Percentiles rank a stretch among this genome's conserved stretches.
Evolutionary conservation across 140 eudicot species (phyloP).

Genomic region (Artemisia princeps): DNA sequence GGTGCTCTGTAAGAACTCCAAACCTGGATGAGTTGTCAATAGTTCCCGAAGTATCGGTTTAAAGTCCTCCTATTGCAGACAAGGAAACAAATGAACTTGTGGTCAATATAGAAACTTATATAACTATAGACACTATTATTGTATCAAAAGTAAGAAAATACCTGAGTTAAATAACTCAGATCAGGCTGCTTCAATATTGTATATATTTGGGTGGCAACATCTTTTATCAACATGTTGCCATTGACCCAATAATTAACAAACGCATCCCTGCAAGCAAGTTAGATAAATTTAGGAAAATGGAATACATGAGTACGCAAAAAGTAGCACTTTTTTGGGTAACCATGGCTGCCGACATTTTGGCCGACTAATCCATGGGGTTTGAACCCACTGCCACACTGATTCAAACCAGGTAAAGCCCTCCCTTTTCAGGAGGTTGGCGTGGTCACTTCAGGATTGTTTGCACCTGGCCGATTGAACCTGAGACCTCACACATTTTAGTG

Average conservation of each 20-base stretch:
- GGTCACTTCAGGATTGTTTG: too few species aligned
- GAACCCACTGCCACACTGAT: too few species aligned
- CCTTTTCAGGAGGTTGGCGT: too few species aligned
- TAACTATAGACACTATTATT: background rate
- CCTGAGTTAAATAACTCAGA: constrained; percentile 61
- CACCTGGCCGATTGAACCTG: too few species aligned
- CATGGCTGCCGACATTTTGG: too few species aligned
- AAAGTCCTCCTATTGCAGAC: constrained; percentile 66
- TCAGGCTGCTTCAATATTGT: constrained; percentile 60
- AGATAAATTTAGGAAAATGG: background rate
- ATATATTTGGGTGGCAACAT: constrained; percentile 50
- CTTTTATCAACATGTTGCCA: constrained; percentile 57
- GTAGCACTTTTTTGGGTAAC: background rate
- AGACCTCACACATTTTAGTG: too few species aligned
- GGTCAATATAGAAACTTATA: constrained; percentile 11
- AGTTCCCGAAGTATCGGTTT: constrained; percentile 88
- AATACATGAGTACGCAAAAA: background rate
- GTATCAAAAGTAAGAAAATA: constrained; percentile 18
- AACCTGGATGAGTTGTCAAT: constrained; percentile 92
- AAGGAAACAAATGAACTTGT: background rate
- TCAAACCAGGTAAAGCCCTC: too few species aligned
- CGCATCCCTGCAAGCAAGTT: constrained; percentile 47
- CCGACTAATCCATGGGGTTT: too few species aligned
- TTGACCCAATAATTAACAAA: constrained; percentile 63
- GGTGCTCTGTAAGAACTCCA: constrained; percentile 84